Base-by-base conservation (phyloP, 805 yeast species). In the Pichia cabralensis region DNA sequence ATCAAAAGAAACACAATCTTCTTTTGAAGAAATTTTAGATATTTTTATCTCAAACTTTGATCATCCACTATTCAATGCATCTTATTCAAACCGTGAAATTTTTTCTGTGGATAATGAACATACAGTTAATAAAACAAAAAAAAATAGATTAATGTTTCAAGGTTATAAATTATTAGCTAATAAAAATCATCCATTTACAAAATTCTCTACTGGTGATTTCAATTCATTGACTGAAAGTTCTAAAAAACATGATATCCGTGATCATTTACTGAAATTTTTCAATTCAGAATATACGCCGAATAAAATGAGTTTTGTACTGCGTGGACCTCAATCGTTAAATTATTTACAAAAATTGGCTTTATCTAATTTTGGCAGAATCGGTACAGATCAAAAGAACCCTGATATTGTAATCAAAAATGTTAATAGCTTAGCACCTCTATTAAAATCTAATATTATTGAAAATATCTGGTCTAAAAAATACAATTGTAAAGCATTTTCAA, bases 101-200 rank as follows among this genome's bases (percentile, higher is more conserved):
- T 55, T 61, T 30, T 76, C 83, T 0, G 65, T 81, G 22, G 71
- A 79, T 43, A 76, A 74, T 47, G 94, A 81, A 43, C 88, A 80
- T 48, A 56, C 53, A 4, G 61, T 65, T n/a, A 81, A 80, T 41
- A 56, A 63, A 11, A 45, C 62, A 2, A 55, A 58, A 11, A 11
- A 42, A 0, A 63, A 60, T 5, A 76, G 77, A 48, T 49, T 71
- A 1, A 44, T 76, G 21, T 75, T 67, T 40, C 85, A 81, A 43
- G 82, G 77, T 1, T 49, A 71, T 6, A 62, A 79, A 30, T 38
- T 74, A 3, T 45, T 80, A 12, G 62, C 80, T 1, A 61, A 61
- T 34, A 31, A 47, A 2, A 17, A 46, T 0, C 79, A 74, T 44
- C 78, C 71, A 0, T 81, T 80, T 47, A 61, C 62, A 40, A 58